Base-by-base conservation (phyloP, 2,329 filamentous ascomycete genomes). In the Beauveria australis region DNA sequence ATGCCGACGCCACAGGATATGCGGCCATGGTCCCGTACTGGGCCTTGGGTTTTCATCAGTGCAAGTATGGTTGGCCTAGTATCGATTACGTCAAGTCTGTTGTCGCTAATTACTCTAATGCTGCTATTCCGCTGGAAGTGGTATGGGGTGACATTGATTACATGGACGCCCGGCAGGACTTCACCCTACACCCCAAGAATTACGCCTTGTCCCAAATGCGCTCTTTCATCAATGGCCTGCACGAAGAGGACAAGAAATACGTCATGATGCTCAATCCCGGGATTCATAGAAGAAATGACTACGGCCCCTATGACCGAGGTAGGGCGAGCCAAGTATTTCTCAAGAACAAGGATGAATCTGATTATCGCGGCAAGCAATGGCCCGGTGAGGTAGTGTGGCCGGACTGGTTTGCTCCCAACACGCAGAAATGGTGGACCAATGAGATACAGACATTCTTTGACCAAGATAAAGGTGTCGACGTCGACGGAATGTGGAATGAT, bases 401-500 rank as follows among this genome's bases (percentile, higher is more conserved):
- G 0, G 89, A 92, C 69, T 92, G 88, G 88, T 90, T 91, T 68
- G 75, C 84, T 22, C 78, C 80, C 3, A 81, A 82, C 49, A 81
- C 83, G 1, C 79, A 85, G 58, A 67, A 73, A 1, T 92, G 84
- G 70, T 92, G 89, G 89, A 83, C 53, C 64, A 77, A 79, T 5
- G 82, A 92, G 68, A 87, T 93, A 66, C 71, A 69, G 0, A 71
- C 68, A 1, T 90, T 90, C 75, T 92, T 92, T 74, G 72, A 80
- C 62, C 72, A 81, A 0, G 76, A 84, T 0, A 79, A 74, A 2
- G 89, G 89, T 33, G 79, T 93, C 18, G 83, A 92, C 64, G 87
- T 93, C 53, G 89, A 93, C 63, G 89, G 82, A 1, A 76, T 93
- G 1, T 92, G 89, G 87, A 89, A 90, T 65, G 88, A 91, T 69